These are phyloP conservation scores for Nepenthes mirabilis DNA, from an alignment of 148 eudicot species.

Conservation along the genomic window DNA sequence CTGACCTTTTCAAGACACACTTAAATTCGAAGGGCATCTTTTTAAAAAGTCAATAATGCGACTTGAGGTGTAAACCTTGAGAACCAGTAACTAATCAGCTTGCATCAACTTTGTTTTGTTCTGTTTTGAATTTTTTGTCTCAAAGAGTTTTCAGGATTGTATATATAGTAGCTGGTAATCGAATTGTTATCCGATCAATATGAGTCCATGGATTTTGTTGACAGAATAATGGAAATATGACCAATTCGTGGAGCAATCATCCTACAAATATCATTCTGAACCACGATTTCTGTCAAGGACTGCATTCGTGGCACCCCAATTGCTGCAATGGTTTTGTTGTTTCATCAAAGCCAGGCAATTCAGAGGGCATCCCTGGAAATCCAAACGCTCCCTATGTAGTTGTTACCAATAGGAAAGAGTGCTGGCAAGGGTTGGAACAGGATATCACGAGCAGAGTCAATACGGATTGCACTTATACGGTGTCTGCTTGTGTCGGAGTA, in stretches of 20 bases:
- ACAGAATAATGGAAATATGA: constrained; percentile 29
- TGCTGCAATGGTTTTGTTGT: constrained; percentile 50
- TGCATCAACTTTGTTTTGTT: no score
- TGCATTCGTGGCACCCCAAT: constrained; percentile 71
- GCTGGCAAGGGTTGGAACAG: constrained; percentile 80
- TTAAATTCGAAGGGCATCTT: no score
- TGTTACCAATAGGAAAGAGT: constrained; percentile 44
- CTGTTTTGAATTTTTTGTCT: no score
- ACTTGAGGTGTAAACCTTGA: no score
- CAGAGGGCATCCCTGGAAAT: constrained; percentile 17
- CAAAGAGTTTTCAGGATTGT: no score
- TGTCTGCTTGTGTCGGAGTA: constrained; percentile 54
- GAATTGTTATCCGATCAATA: no score
- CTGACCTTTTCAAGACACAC: no score
- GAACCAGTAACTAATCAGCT: no score
- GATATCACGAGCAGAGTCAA: constrained; percentile 58
- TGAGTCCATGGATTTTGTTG: constrained; percentile 1
- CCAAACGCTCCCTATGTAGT: constrained; percentile 34
- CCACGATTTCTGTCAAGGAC: constrained; percentile 70
- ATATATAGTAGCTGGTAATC: no score
- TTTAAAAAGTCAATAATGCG: no score
- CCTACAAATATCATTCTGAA: constrained; percentile 45
- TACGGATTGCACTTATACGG: constrained; percentile 33
- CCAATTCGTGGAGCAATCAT: constrained; percentile 7
- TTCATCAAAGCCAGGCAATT: constrained; percentile 21